A percentile compares a stretch with the other conserved stretches of the same genome.
Evolutionary conservation across 805 yeast species (phyloP).

Genomic region (Saturnispora dispora): DNA sequence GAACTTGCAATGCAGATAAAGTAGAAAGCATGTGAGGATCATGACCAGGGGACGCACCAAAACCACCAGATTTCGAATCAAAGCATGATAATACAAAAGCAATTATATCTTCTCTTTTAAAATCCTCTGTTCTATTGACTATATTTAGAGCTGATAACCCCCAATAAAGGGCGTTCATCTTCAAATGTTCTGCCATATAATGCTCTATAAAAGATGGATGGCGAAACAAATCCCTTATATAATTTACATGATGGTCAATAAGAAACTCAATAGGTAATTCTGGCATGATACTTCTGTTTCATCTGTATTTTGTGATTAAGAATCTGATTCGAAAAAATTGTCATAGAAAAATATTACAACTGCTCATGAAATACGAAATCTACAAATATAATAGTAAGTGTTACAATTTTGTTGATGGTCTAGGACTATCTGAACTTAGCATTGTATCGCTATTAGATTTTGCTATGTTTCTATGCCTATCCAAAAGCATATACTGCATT

Average conservation of each 20-base stretch:
- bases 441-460: not conserved
- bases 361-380: not conserved
- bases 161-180: constrained; percentile 94
- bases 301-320: not conserved
- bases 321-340: not conserved
- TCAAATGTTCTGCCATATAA: constrained; percentile 83
- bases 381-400: not conserved
- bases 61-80: constrained; percentile 56
- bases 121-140: constrained; percentile 45
- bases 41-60: constrained; percentile 82
- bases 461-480: constrained; percentile 27
- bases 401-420: constrained; percentile 8
- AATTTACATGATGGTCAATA: constrained; percentile 40
- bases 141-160: constrained; percentile 71
- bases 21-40: constrained; percentile 85
- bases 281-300: not conserved
- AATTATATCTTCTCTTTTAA: constrained; percentile 54
- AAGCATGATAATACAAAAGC: constrained; percentile 65
- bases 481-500: constrained; percentile 38
- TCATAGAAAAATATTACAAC: not conserved
- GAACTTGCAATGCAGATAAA: constrained; percentile 74
- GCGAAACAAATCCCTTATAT: constrained; percentile 45
- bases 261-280: constrained; percentile 7
- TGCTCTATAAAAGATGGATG: constrained; percentile 58
- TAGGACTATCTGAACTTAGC: not conserved